Evolutionary conservation across 1,284 basidiomycete genomes (phyloP).

Genomic region (Trametes versicolor): DNA sequence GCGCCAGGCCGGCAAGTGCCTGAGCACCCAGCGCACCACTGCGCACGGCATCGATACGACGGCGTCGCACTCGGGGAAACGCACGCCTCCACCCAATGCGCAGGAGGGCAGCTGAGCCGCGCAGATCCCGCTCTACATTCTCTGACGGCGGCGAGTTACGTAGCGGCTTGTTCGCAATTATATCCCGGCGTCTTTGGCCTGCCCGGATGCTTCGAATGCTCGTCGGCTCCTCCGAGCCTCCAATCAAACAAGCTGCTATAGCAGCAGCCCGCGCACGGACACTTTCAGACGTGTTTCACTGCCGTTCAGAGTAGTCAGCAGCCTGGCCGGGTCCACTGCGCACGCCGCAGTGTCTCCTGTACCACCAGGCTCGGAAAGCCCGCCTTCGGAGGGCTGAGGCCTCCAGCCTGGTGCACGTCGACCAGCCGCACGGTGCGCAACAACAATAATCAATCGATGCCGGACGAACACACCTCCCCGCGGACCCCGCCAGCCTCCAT

Average conservation of each 20-base stretch:
- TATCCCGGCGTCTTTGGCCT: not conserved
- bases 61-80: constrained; percentile 26
- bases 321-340: constrained; percentile 1
- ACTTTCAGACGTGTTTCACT: constrained; percentile 1
- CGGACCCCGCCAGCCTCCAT: not conserved
- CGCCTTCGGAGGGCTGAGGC: no score
- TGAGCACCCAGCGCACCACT: constrained; percentile 1
- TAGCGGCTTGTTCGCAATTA: not conserved
- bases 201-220: not conserved
- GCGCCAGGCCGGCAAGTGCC: not conserved
- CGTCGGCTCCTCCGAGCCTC: not conserved
- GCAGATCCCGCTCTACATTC: constrained; percentile 12
- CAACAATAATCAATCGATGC: not conserved
- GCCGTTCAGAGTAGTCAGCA: constrained; percentile 13
- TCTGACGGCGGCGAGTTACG: constrained; percentile 10
- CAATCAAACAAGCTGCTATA: no score
- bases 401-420: not conserved
- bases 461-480: not conserved
- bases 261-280: not conserved
- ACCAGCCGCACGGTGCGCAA: constrained; percentile 1
- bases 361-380: no score
- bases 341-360: not conserved
- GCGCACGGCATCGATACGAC: constrained; percentile 23
- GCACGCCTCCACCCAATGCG: not conserved
- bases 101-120: constrained; percentile 12